These are phyloP conservation scores for Xanthoconium stramineum DNA, from an alignment of 768 basidiomycete species.

Conservation along the genomic window DNA sequence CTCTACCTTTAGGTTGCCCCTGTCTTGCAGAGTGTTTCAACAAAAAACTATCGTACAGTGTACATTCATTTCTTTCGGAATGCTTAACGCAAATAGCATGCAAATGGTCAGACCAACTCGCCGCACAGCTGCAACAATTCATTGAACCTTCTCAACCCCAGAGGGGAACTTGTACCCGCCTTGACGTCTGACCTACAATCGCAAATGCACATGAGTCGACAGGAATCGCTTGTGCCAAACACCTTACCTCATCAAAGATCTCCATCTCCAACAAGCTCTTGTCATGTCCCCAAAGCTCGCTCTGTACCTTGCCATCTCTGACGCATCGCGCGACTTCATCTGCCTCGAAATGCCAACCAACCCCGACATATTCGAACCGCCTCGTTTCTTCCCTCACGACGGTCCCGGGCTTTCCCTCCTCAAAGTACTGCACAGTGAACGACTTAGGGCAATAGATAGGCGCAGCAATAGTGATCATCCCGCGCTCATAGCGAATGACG, in stretches of 20 bases:
- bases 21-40: too few relatives aligned
- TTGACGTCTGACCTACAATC: slow-evolving; percentile 57
- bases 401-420: slow-evolving; percentile 40
- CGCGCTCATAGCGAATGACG: slow-evolving; percentile 71
- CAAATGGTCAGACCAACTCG: neutral
- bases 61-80: neutral
- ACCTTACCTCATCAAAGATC: slow-evolving; percentile 75
- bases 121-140: neutral
- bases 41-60: neutral
- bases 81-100: too few relatives aligned
- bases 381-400: slow-evolving; percentile 56
- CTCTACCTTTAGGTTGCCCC: too few relatives aligned
- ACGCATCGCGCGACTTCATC: slow-evolving; percentile 84
- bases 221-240: slow-evolving; percentile 2
- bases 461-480: slow-evolving; percentile 57
- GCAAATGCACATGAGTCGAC: slow-evolving; percentile 13
- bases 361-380: slow-evolving; percentile 57
- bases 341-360: slow-evolving; percentile 82
- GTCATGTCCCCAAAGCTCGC: slow-evolving; percentile 69
- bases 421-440: slow-evolving; percentile 63
- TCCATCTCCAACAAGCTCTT: slow-evolving; percentile 81
- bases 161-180: slow-evolving; percentile 62
- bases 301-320: slow-evolving; percentile 69
- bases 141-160: slow-evolving; percentile 52
- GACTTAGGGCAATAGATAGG: slow-evolving; percentile 67